Base-by-base conservation (phyloP, 768 basidiomycete species). In the Clitopilus passeckerianus region DNA sequence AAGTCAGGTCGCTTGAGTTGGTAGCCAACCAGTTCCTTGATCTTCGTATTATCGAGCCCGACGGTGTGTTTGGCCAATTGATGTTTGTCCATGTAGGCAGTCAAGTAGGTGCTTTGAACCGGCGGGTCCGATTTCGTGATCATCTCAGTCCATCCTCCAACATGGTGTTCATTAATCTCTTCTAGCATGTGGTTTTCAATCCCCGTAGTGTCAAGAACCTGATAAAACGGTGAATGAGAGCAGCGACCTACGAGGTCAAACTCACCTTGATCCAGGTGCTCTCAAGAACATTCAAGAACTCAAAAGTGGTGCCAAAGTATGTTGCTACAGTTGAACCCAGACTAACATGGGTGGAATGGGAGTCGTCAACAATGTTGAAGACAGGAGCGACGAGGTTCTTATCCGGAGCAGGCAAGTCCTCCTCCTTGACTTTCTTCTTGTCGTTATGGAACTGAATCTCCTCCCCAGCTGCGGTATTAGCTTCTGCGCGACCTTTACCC, bases 361-460 rank as follows among this genome's bases (percentile, higher is more conserved):
- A 85, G 62, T 93, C 87, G 66, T 93, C 92, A 63, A 89, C 92
- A 65, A 95, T 68, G 68, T 94, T 92, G 74, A 95, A 94, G n/a
- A 93, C 63, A 2, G 92, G 90, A 1, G 87, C 91, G 43, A 86
- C 68, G 6, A 87, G 75, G 63, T 84, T 86, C 67, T 75, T 72
- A 56, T 83, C 79, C 22, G 82, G 77, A 7, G 82, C 70, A 23
- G 80, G 74, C 72, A 87, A 80, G 43, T 87, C 89, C 35, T 84
- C 79, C 50, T 85, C 84, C 57, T 75, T 77, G 16, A 82, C 75
- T 68, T 87, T 89, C 66, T 75, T 81, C 75, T 88, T 90, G 57
- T 91, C 87, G 61, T 89, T 90, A 63, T 82, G 83, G 72, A 86
- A 89, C 30, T 67, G 62, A 34, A 91, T 84, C 52, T 77, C 77